These are phyloP conservation scores for Tetrahymena malaccensis DNA, from an alignment of 73 alveolate species.

Conservation along the genomic window DNA sequence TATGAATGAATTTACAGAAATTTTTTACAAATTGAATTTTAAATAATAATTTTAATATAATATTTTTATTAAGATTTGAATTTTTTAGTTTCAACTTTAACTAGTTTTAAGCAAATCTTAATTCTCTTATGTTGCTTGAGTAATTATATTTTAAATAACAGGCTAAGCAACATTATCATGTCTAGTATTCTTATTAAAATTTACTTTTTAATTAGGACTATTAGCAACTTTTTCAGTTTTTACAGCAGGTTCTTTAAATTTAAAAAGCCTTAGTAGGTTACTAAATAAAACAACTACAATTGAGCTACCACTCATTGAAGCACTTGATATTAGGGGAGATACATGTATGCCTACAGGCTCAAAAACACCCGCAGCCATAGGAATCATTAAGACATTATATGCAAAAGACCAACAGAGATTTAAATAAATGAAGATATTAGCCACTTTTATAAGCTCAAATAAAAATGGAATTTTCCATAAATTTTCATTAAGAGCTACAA, in stretches of 20 bases:
- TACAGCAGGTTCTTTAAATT: not conserved
- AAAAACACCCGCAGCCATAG: conserved; percentile 43
- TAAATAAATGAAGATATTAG: not conserved
- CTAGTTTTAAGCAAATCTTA: not conserved
- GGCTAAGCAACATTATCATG: not conserved
- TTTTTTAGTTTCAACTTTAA: not conserved
- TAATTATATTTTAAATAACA: too few species aligned
- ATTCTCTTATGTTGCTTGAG: not conserved
- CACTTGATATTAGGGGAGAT: conserved; percentile 31
- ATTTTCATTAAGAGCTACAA: conserved; percentile 18
- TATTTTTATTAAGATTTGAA: too few species aligned
- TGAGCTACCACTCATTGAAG: conserved; percentile 28
- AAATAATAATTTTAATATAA: too few species aligned
- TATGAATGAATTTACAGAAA: too few species aligned
- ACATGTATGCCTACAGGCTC: conserved; percentile 17
- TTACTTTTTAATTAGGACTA: not conserved
- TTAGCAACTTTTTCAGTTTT: not conserved
- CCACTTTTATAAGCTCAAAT: conserved; percentile 6
- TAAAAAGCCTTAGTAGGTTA: conserved; percentile 4
- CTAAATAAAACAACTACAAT: conserved; percentile 33
- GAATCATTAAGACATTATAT: conserved; percentile 32
- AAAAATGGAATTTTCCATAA: conserved; percentile 20
- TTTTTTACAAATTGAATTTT: too few species aligned
- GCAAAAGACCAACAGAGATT: conserved; percentile 34
- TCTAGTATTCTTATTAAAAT: not conserved